Evolutionary conservation across 129 eudicot genomes (phyloP).

Genomic region (Mikania micrantha): DNA sequence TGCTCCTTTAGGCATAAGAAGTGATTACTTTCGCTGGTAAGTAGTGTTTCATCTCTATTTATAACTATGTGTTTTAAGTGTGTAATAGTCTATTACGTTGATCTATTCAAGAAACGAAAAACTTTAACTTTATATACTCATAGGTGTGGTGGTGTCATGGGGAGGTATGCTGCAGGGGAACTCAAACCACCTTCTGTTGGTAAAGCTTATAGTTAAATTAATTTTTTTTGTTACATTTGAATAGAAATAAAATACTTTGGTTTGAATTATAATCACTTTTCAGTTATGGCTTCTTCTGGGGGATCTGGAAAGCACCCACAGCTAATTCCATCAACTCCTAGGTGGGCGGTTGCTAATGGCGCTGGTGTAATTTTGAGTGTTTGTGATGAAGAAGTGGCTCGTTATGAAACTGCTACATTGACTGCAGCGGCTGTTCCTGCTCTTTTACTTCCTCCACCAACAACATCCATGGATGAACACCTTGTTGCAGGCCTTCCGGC

Average conservation of each 20-base stretch:
- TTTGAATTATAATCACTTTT: constrained; percentile 13
- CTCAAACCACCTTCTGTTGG: constrained; percentile 88
- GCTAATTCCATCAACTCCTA: constrained; percentile 82
- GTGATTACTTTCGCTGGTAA: constrained; percentile 97
- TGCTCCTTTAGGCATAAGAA: constrained; percentile 90
- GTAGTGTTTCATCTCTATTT: constrained; percentile 15
- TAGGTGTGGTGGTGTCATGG: constrained; percentile 99
- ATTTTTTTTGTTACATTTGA: neutral
- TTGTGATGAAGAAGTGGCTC: constrained; percentile 91
- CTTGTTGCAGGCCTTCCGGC: constrained; percentile 97
- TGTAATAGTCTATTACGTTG: neutral
- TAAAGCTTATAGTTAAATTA: constrained; percentile 21
- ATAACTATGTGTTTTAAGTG: constrained; percentile 5
- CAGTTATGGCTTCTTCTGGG: constrained; percentile 64
- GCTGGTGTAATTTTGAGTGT: constrained; percentile 98
- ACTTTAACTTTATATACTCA: neutral
- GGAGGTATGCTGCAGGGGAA: constrained; percentile 93
- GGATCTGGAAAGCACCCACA: constrained; percentile 99
- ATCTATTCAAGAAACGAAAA: constrained; percentile 6
- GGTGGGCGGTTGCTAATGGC: constrained; percentile 99
- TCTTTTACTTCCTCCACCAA: constrained; percentile 95
- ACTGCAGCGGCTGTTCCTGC: constrained; percentile 99
- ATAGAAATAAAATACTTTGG: neutral
- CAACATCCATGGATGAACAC: constrained; percentile 95
- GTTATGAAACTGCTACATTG: constrained; percentile 86